Percentiles rank a stretch among this genome's conserved stretches.
Evolutionary conservation across 2,329 filamentous ascomycete species (phyloP).

Genomic region (Arthrobotrys conoides): DNA sequence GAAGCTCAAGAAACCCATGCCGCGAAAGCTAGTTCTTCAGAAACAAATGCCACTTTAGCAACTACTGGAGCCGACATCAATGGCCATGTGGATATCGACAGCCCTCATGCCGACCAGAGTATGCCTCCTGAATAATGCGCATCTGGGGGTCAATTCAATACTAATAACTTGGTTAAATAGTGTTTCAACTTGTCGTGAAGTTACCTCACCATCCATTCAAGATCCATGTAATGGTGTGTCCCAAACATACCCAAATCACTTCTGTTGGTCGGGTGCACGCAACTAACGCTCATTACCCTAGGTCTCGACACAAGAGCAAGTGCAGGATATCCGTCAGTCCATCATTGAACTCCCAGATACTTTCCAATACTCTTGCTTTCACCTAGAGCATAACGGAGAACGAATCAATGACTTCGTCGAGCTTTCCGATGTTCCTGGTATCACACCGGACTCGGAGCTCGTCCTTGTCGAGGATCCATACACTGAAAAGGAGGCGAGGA

Average conservation of each 20-base stretch:
- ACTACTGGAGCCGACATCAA: slow-evolving; percentile 23
- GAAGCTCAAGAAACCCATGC: slow-evolving; percentile 8
- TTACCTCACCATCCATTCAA: slow-evolving; percentile 84
- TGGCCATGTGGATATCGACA: slow-evolving; percentile 27
- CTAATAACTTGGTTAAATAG: slow-evolving; percentile 62
- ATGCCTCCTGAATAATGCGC: neutral
- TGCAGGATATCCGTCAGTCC: slow-evolving; percentile 96
- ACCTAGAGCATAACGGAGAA: slow-evolving; percentile 89
- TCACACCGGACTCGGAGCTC: slow-evolving; percentile 83
- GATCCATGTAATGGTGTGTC: slow-evolving; percentile 85
- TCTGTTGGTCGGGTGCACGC: slow-evolving; percentile 48
- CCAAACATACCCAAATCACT: neutral
- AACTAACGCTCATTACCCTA: slow-evolving; percentile 66
- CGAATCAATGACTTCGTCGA: slow-evolving; percentile 96
- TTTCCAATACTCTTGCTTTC: slow-evolving; percentile 98
- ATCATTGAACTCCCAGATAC: slow-evolving; percentile 93
- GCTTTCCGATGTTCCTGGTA: slow-evolving; percentile 86
- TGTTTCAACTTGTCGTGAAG: slow-evolving; percentile 82
- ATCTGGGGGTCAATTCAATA: neutral
- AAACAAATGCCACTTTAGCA: neutral
- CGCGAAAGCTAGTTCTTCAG: neutral
- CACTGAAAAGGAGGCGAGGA: slow-evolving; percentile 96
- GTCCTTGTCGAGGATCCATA: slow-evolving; percentile 93
- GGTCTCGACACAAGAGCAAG: slow-evolving; percentile 93
- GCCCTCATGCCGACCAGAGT: slow-evolving; percentile 57